Conservation (phyloP, 345 rosid species). For the Populus nigra region DNA sequence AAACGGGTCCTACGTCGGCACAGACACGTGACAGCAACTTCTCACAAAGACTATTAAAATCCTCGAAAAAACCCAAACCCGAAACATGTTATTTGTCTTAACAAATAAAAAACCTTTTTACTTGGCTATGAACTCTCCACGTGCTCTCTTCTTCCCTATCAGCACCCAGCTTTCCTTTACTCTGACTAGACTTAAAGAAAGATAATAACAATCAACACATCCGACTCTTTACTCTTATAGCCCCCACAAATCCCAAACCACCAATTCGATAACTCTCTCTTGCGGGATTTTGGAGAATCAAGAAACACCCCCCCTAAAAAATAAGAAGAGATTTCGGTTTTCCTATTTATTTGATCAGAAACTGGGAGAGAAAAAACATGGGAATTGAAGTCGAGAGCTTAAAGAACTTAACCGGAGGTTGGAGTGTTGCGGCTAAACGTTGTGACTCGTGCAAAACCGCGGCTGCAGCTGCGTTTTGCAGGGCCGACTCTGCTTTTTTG, state of each 20-base stretch:
- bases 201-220: constrained; percentile 13
- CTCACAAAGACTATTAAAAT: constrained; percentile 20
- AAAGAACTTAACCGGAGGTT: constrained; percentile 16
- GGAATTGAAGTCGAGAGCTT: constrained; percentile 12
- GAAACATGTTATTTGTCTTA: not conserved
- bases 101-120: not conserved
- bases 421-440: constrained; percentile 24
- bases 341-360: not conserved
- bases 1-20: constrained; percentile 45
- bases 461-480: constrained; percentile 33
- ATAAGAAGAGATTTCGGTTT: not conserved
- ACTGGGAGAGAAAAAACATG: constrained; percentile 3
- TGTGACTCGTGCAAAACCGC: constrained; percentile 41
- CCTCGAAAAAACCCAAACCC: not conserved
- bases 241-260: not conserved
- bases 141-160: constrained; percentile 29
- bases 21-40: constrained; percentile 37
- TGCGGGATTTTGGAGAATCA: not conserved
- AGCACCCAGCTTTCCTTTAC: constrained; percentile 19
- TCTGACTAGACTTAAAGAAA: constrained; percentile 28
- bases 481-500: constrained; percentile 36
- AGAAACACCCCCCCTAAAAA: not conserved
- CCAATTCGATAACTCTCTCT: not conserved
- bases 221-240: constrained; percentile 6
- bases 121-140: constrained; percentile 42